Evolutionary conservation across 202 grass and related monocot genomes (phyloP), one percentile per base, ranked within the genome.

Genomic region (Cymbopogon flexuosus): DNA sequence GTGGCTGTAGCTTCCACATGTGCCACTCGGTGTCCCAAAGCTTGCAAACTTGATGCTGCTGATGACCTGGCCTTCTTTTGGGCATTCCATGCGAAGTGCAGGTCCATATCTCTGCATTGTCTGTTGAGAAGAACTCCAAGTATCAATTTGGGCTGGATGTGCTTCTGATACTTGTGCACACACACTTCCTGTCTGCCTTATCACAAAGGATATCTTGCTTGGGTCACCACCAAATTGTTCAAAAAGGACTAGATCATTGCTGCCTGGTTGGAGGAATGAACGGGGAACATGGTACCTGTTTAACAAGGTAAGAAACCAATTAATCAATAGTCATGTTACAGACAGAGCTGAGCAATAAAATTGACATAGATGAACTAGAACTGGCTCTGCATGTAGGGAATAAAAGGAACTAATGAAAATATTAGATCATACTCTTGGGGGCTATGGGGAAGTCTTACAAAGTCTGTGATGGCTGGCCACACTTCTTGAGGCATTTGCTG

Each of bases 201-300:
- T 93, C 6, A 77, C 79, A 22, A 99, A 96, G 46, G 96, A 90
- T 91, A 96, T 89, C 83, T 88, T 80, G 34, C 80, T 90, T 62
- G 96, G 92, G 54, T 99, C 83, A 21, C 96, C 96, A 57, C 92
- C 89, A 54, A 93, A 78, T 81, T 99, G 90, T 84, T 99, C 96
- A 3, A 99, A 93, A 72, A 99, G 87, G 74, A 99, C 62, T 41
- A 96, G 73, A 81, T 87, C 91, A 58, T 99, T 99, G 63, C 82
- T 87, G 68, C 90, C 90, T 21, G 89, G 67, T 93, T 89, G 88
- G 74, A 99, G 76, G 40, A 99, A 87, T 0, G 88, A 93, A 23
- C 89, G 92, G 34, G 96, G 90, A 21, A 96, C 85, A 1, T 99
- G 92, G 68, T 99, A 99, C 87, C 96, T 99, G 83, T 85, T 88